Conservation (phyloP, 75 land plant genomes). For the Cunninghamia lanceolata region DNA sequence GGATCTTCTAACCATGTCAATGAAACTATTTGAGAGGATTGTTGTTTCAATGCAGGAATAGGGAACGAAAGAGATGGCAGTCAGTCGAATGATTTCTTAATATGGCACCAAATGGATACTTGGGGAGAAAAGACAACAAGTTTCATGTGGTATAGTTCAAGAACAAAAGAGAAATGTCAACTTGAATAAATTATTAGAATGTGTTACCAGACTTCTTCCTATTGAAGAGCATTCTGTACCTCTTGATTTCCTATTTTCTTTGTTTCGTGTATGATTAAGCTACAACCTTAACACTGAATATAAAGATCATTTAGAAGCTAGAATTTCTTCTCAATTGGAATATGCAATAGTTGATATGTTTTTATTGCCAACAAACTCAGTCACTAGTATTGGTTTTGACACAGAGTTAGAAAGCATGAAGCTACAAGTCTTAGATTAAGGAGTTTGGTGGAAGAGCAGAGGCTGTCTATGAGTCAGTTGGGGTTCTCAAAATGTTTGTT, state of each 20-base stretch:
- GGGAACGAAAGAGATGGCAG: conserved; percentile 80
- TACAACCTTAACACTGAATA: conserved; percentile 25
- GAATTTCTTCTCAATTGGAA: conserved; percentile 55
- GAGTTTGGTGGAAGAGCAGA: too few relatives aligned
- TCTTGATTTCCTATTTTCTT: conserved; percentile 60
- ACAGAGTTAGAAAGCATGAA: conserved; percentile 58
- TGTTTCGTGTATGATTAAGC: conserved; percentile 45
- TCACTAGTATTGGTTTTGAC: background rate
- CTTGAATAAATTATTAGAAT: conserved; percentile 21
- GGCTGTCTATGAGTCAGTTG: too few relatives aligned
- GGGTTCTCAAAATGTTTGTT: too few relatives aligned
- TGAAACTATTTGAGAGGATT: conserved; percentile 53
- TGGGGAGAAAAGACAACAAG: conserved; percentile 19
- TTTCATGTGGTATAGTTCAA: background rate
- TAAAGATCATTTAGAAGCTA: conserved; percentile 39
- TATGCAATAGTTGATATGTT: conserved; percentile 55
- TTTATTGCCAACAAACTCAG: conserved; percentile 25
- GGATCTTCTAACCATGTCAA: conserved; percentile 67
- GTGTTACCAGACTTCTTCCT: conserved; percentile 51
- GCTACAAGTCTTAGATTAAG: too few relatives aligned
- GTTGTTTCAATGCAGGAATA: conserved; percentile 62
- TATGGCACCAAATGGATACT: conserved; percentile 60
- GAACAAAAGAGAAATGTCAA: conserved; percentile 14
- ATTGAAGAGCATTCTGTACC: conserved; percentile 34
- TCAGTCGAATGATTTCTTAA: conserved; percentile 55